Base-by-base conservation (phyloP, 257 asterid genomes). In the Nyctanthes arbortristis region DNA sequence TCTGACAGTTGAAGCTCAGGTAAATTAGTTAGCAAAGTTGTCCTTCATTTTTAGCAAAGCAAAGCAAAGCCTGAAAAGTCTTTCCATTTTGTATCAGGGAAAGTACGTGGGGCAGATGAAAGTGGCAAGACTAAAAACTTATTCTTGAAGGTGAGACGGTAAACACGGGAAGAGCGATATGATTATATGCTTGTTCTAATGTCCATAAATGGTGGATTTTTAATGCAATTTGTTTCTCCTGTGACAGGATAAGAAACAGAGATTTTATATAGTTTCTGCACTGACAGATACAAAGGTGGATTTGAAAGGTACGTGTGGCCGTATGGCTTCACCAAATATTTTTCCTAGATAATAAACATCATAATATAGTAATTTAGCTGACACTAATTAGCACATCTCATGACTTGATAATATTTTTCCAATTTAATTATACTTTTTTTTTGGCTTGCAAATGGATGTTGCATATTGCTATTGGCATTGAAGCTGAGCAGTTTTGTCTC, bases 1-100 rank as follows among this genome's bases (percentile, higher is more conserved):
- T 67, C 65, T 91, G 84, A 93, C 96, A 61, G 97, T 93, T 68
- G 96, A 93, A 81, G 97, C 82, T 49, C 97, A 91, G 96, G 99
- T 89, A 78, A 72, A 62, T 12, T 40, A 62, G 20, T 20, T 57
- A 55, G 16, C 18, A 18, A 61, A 47, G 33, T 34, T 29, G 27
- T 73, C 56, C 36, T 28, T 30, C 20, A 2, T 39, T 30, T 54
- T 39, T 22, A 16, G 39, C 4, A 0, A 34, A 62, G 45, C 37
- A n/a, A n/a, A n/a, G n/a, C n/a, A n/a, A 34, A 62, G 45, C 37
- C 43, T 54, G 49, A 22, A 64, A 0, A 45, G 64, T 58, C 22
- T 20, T 65, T 56, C 30, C 76, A 33, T 63, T 73, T 43, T 57
- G 29, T 32, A 68, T 65, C 84, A 93, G 97, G 99, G 86, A 25